Evolutionary conservation across 2,329 filamentous ascomycete genomes (phyloP).

Genomic region (Ophiostoma angusticollis): DNA sequence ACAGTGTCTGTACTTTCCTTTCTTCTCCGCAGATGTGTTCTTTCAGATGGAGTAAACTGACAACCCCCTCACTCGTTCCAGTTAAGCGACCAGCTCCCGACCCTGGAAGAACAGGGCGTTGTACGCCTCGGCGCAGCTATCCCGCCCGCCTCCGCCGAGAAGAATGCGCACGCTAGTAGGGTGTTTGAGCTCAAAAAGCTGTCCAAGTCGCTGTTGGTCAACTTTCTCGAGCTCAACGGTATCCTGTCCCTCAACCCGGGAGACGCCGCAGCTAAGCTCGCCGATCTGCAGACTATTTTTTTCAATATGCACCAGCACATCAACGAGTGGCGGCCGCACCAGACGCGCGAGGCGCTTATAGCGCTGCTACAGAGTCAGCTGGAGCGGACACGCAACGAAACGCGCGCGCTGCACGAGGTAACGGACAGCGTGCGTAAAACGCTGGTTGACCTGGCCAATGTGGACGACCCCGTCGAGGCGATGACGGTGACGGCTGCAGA

Average conservation of each 20-base stretch:
- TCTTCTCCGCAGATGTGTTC: too few species aligned
- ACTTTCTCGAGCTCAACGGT: slow-evolving; percentile 75
- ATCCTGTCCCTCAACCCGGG: slow-evolving; percentile 52
- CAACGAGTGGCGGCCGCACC: slow-evolving; percentile 89
- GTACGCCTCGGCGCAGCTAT: slow-evolving; percentile 48
- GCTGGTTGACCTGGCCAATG: slow-evolving; percentile 52
- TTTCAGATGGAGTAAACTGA: too few species aligned
- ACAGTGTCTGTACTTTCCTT: slow-evolving; percentile 29
- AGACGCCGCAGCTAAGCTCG: slow-evolving; percentile 56
- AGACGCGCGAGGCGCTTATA: slow-evolving; percentile 79
- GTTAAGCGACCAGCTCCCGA: slow-evolving; percentile 49
- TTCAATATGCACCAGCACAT: slow-evolving; percentile 88
- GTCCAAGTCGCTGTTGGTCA: slow-evolving; percentile 72
- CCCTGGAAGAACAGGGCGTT: slow-evolving; percentile 58
- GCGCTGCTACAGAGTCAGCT: slow-evolving; percentile 78
- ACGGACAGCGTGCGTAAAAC: slow-evolving; percentile 61
- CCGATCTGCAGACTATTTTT: slow-evolving; percentile 68
- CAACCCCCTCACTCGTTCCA: slow-evolving; percentile 20
- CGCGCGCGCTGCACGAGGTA: slow-evolving; percentile 51
- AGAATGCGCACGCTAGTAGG: slow-evolving; percentile 44
- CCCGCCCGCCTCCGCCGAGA: slow-evolving; percentile 23
- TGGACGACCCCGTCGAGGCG: slow-evolving; percentile 24
- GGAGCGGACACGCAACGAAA: slow-evolving; percentile 59
- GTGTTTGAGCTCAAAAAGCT: slow-evolving; percentile 61
- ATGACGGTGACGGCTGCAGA: slow-evolving; percentile 10